phyloP scores from a whole-genome alignment of 2,329 filamentous ascomycete genomes.

The Bipolaris victoriae region DNA sequence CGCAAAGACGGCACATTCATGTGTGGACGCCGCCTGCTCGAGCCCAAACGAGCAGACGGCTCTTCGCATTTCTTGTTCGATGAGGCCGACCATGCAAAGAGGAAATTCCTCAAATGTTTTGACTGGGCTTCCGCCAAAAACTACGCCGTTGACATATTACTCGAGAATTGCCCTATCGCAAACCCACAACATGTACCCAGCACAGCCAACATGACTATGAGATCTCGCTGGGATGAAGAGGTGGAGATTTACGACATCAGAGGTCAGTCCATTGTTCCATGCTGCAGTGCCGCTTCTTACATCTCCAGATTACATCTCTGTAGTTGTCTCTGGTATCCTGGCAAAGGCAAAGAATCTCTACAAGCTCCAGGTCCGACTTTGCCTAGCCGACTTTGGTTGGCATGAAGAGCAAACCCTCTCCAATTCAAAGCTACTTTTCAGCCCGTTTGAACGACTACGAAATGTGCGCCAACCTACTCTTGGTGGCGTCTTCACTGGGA shows the following conservation, averaged over 20 bases:
- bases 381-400: conserved; percentile 37
- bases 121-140: conserved; percentile 41
- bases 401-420: conserved; percentile 24
- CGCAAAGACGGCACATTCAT: conserved; percentile 43
- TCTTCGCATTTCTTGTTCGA: conserved; percentile 25
- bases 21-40: conserved; percentile 40
- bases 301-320: conserved; percentile 36
- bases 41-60: conserved; percentile 37
- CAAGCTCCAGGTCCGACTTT: conserved; percentile 39
- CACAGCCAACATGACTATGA: neutral
- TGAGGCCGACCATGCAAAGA: conserved; percentile 24
- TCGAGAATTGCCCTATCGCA: conserved; percentile 28
- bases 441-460: conserved; percentile 40
- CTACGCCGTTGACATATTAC: conserved; percentile 41
- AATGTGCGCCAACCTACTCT: conserved; percentile 39
- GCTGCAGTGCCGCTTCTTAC: neutral
- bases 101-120: conserved; percentile 36
- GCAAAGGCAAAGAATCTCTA: conserved; percentile 36
- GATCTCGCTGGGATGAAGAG: conserved; percentile 39
- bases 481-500: conserved; percentile 31
- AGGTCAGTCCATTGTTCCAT: conserved; percentile 15
- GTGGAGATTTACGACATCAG: conserved; percentile 47
- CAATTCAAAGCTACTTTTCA: conserved; percentile 35
- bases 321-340: conserved; percentile 41
- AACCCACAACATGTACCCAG: neutral